Percentiles rank a stretch among this genome's conserved stretches.
These are phyloP conservation scores for Pseudogymnoascus sp. DNA, from an alignment of 2,329 filamentous ascomycete genomes.

Conservation along the genomic window DNA sequence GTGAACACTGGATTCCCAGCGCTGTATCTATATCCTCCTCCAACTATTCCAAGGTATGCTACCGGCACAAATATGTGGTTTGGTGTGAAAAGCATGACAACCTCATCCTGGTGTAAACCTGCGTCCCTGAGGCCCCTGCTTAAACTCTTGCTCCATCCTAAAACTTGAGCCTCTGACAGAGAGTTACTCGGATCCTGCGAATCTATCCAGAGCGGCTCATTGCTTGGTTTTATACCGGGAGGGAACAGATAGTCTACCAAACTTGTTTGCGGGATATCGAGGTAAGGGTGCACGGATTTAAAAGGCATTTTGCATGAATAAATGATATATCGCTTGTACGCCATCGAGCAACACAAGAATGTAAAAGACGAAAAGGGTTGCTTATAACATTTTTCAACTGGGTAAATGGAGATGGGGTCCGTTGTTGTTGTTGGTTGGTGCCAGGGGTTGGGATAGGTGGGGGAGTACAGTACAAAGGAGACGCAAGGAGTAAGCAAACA, in stretches of 20 bases:
- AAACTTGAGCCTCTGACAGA: conserved; percentile 39
- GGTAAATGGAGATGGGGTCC: not conserved
- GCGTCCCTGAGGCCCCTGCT: conserved; percentile 39
- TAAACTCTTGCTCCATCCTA: conserved; percentile 45
- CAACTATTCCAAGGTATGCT: conserved; percentile 45
- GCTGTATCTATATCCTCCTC: conserved; percentile 44
- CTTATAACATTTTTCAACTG: not conserved
- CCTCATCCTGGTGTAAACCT: conserved; percentile 39
- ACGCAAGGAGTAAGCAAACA: not conserved
- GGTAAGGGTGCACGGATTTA: conserved; percentile 14
- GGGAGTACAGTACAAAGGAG: not conserved
- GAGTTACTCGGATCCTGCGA: conserved; percentile 35
- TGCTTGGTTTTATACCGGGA: conserved; percentile 34
- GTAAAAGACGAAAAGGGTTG: not conserved
- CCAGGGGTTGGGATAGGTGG: not conserved
- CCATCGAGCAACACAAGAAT: not conserved
- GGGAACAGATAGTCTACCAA: conserved; percentile 24
- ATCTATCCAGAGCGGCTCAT: conserved; percentile 45
- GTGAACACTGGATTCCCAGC: conserved; percentile 47
- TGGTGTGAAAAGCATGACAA: conserved; percentile 44
- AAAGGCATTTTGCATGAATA: conserved; percentile 16
- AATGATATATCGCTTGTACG: not conserved
- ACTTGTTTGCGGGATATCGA: conserved; percentile 19
- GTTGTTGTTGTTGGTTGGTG: not conserved
- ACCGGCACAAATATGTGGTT: conserved; percentile 49